Conservation (phyloP, 495 filamentous ascomycete species). For the Penicillium silybi region DNA sequence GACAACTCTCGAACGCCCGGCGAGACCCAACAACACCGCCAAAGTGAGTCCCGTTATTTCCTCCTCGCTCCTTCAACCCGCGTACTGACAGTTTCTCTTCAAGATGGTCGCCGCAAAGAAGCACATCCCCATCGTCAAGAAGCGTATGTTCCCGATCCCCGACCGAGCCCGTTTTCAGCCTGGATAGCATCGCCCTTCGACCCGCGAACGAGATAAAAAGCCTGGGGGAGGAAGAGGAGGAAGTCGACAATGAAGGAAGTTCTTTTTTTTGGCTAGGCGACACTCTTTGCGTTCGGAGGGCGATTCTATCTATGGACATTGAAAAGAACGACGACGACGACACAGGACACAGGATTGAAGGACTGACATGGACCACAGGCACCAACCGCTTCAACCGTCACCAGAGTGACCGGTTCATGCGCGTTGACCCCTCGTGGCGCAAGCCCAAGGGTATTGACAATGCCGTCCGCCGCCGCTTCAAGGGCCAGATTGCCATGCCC, state of each 20-base stretch:
- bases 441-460: conserved; percentile 99
- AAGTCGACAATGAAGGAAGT: not conserved
- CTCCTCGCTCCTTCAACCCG: conserved; percentile 7
- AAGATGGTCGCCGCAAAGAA: conserved; percentile 99
- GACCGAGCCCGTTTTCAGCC: conserved; percentile 11
- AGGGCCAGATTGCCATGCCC: conserved; percentile 93
- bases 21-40: conserved; percentile 43
- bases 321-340: not conserved
- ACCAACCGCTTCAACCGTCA: conserved; percentile 91
- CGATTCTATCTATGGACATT: conserved; percentile 14
- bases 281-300: conserved; percentile 12
- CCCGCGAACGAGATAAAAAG: conserved; percentile 7
- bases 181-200: conserved; percentile 26
- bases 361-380: conserved; percentile 50
- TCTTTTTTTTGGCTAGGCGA: not conserved
- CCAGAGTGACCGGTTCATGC: conserved; percentile 94
- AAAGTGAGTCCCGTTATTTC: conserved; percentile 34
- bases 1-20: conserved; percentile 49
- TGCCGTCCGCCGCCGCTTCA: conserved; percentile 84
- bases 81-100: conserved; percentile 15
- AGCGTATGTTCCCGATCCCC: conserved; percentile 67
- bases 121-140: conserved; percentile 99
- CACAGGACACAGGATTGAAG: conserved; percentile 18
- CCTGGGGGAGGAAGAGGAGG: conserved; percentile 10
- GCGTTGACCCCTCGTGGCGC: conserved; percentile 82